A percentile compares a stretch with the other conserved stretches of the same genome.
phyloP scores from a whole-genome alignment of 2,329 filamentous ascomycete species.

The Monascus ruber region DNA sequence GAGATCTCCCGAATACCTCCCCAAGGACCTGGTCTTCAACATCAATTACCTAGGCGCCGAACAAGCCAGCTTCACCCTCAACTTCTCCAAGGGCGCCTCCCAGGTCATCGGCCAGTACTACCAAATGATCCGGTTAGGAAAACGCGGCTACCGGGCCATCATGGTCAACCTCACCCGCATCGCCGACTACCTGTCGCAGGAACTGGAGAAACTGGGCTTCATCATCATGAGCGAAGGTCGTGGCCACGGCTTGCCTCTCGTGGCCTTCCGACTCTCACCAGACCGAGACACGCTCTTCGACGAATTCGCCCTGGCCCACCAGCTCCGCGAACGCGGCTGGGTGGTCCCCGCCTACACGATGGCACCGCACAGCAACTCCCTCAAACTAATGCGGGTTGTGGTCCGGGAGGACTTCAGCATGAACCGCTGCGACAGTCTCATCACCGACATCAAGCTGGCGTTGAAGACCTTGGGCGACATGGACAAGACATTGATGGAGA shows the following conservation, averaged over 20 bases:
- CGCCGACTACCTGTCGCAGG: slow-evolving; percentile 70
- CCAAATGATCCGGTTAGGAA: slow-evolving; percentile 87
- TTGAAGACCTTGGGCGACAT: slow-evolving; percentile 59
- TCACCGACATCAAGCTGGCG: slow-evolving; percentile 69
- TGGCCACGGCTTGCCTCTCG: slow-evolving; percentile 73
- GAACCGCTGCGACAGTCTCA: slow-evolving; percentile 65
- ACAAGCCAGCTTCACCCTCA: slow-evolving; percentile 90
- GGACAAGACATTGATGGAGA: slow-evolving; percentile 59
- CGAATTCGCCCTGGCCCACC: slow-evolving; percentile 71
- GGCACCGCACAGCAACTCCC: slow-evolving; percentile 70
- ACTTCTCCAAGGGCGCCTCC: slow-evolving; percentile 91
- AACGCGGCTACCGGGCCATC: slow-evolving; percentile 81
- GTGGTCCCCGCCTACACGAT: slow-evolving; percentile 94
- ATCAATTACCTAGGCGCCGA: slow-evolving; percentile 98
- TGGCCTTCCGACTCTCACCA: slow-evolving; percentile 69
- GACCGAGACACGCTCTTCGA: slow-evolving; percentile 48
- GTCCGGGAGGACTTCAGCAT: slow-evolving; percentile 86
- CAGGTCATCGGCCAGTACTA: slow-evolving; percentile 97
- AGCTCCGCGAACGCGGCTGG: slow-evolving; percentile 79
- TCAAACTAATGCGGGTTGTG: slow-evolving; percentile 88
- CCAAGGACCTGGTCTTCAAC: slow-evolving; percentile 91
- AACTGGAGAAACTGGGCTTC: slow-evolving; percentile 66
- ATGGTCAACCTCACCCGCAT: slow-evolving; percentile 89
- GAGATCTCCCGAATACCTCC: slow-evolving; percentile 71
- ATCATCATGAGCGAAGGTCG: slow-evolving; percentile 73